A percentile compares a stretch with the other conserved stretches of the same genome.
phyloP scores from a whole-genome alignment of 257 asterid genomes.

The Eucommia ulmoides region DNA sequence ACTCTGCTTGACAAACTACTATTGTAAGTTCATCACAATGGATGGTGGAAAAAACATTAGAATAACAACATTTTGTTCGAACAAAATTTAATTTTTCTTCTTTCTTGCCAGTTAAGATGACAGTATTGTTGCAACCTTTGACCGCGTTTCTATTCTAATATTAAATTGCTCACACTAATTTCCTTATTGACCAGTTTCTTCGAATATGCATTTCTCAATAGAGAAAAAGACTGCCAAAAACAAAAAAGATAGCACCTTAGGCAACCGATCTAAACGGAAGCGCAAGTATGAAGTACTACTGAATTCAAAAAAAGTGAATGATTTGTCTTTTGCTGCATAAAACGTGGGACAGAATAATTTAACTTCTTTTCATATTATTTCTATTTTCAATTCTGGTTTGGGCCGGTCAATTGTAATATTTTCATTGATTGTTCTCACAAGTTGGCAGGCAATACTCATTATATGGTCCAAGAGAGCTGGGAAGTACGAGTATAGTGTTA shows the following conservation, averaged over 20 bases:
- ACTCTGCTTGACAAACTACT: too few species aligned
- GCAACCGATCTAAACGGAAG: constrained; percentile 66
- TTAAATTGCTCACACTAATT: constrained; percentile 3
- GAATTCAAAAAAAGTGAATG: constrained; percentile 3
- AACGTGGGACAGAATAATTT: not conserved
- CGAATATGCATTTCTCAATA: constrained; percentile 12
- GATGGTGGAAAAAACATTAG: too few species aligned
- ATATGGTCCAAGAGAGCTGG: constrained; percentile 99
- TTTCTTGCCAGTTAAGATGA: too few species aligned
- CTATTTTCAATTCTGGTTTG: constrained; percentile 5
- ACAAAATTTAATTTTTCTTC: too few species aligned
- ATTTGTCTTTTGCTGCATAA: constrained; percentile 2
- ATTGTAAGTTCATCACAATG: too few species aligned
- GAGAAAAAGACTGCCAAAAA: not conserved
- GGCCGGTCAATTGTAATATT: constrained; percentile 70
- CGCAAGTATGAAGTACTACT: constrained; percentile 47
- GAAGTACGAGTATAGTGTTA: constrained; percentile 92
- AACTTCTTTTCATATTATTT: constrained; percentile 3
- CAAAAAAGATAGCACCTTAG: too few species aligned
- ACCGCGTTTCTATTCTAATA: constrained; percentile 47
- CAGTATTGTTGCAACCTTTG: too few species aligned
- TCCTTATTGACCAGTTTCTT: constrained; percentile 10
- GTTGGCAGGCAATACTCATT: constrained; percentile 97
- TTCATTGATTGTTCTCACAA: constrained; percentile 82
- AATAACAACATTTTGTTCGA: too few species aligned